A percentile compares a stretch with the other conserved stretches of the same genome.
Evolutionary conservation across 257 asterid species (phyloP).

Genomic region (Cordia subcordata): DNA sequence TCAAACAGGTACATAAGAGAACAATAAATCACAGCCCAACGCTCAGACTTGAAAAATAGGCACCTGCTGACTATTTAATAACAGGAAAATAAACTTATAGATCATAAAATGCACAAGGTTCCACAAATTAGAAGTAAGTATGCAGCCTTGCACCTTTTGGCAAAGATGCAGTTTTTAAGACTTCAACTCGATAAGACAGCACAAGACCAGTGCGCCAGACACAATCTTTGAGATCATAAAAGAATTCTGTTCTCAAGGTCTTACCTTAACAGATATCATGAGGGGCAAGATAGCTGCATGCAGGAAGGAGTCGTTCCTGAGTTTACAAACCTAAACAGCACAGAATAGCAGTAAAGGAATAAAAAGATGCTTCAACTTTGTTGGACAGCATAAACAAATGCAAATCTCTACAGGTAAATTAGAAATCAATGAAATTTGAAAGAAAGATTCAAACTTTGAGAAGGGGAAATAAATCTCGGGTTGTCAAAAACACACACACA

Average conservation of each 20-base stretch:
- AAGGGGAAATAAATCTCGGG: too few species aligned
- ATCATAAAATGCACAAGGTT: too few species aligned
- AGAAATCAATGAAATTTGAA: constrained; percentile 50
- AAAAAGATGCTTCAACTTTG: not conserved
- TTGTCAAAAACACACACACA: not conserved
- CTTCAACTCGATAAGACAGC: not conserved
- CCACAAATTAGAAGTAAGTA: too few species aligned
- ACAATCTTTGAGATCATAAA: not conserved
- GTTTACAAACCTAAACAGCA: constrained; percentile 58
- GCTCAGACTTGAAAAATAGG: too few species aligned
- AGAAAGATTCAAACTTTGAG: constrained; percentile 10
- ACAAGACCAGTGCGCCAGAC: too few species aligned
- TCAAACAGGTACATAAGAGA: too few species aligned
- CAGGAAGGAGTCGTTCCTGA: constrained; percentile 31
- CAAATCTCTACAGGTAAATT: not conserved
- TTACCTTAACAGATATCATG: constrained; percentile 81
- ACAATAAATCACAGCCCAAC: too few species aligned
- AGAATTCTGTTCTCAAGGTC: not conserved
- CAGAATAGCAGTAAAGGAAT: constrained; percentile 4
- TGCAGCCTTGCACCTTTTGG: too few species aligned
- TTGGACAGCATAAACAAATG: not conserved
- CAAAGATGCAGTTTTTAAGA: too few species aligned
- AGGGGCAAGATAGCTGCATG: constrained; percentile 70
- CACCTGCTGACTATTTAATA: too few species aligned
- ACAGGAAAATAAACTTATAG: too few species aligned